A percentile compares a stretch with the other conserved stretches of the same genome.
Evolutionary conservation across 495 filamentous ascomycete genomes (phyloP).

Genomic region (Aspergillus asperescens): DNA sequence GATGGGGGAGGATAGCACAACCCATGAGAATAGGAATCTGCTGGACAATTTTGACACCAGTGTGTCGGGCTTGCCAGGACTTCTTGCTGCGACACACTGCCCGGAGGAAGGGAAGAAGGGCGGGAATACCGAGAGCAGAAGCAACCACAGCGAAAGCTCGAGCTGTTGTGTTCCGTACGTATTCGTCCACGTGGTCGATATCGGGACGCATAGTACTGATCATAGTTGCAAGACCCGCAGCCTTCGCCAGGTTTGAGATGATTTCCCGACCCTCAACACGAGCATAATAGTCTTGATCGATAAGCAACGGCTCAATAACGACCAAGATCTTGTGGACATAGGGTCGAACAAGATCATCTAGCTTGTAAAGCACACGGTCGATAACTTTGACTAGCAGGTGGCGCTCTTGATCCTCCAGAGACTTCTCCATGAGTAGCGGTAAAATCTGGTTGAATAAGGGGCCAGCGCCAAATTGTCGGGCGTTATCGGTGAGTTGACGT

Average conservation of each 20-base stretch:
- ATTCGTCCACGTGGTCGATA: constrained; percentile 97
- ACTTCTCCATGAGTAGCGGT: constrained; percentile 97
- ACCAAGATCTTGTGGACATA: constrained; percentile 98
- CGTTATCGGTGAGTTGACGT: constrained; percentile 95
- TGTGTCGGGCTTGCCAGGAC: constrained; percentile 97
- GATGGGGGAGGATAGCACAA: constrained; percentile 90
- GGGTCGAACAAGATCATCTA: constrained; percentile 93
- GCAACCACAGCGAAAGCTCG: constrained; percentile 97
- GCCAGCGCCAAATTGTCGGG: constrained; percentile 91
- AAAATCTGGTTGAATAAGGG: constrained; percentile 97
- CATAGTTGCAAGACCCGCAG: constrained; percentile 96
- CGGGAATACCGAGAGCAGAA: constrained; percentile 92
- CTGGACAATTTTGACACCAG: constrained; percentile 98
- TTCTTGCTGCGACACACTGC: constrained; percentile 97
- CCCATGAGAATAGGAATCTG: constrained; percentile 99
- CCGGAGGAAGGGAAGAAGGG: constrained; percentile 87
- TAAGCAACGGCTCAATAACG: constrained; percentile 96
- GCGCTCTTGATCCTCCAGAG: constrained; percentile 95
- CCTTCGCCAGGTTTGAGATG: constrained; percentile 95
- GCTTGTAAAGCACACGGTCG: constrained; percentile 95
- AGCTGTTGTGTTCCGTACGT: constrained; percentile 98
- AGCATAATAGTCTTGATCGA: constrained; percentile 99
- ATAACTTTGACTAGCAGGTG: constrained; percentile 99
- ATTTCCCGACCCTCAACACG: constrained; percentile 98
- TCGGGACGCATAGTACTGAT: constrained; percentile 98